Evolutionary conservation across 257 asterid genomes (phyloP).

Genomic region (Solanum habrochaites): DNA sequence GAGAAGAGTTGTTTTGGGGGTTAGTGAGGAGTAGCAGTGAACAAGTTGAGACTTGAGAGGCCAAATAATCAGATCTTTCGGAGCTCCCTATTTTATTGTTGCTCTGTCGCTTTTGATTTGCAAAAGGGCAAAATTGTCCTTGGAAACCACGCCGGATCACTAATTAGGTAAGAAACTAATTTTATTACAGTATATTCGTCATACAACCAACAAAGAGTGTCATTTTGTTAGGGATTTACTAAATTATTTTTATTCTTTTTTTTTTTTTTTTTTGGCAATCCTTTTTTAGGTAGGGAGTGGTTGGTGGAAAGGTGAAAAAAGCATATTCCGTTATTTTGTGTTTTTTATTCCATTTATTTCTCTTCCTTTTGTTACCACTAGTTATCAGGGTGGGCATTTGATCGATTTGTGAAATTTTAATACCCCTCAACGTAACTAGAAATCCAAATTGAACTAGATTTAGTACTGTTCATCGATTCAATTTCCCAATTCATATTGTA

Average conservation of each 20-base stretch:
- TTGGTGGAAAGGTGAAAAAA: neutral
- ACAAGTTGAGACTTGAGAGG: neutral
- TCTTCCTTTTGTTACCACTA: neutral
- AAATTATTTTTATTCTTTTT: neutral
- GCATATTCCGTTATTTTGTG: neutral
- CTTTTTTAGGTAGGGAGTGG: neutral
- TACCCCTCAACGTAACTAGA: neutral
- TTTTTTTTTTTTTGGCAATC: neutral
- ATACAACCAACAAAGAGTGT: neutral
- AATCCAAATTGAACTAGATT: neutral
- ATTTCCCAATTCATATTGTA: neutral
- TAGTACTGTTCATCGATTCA: neutral
- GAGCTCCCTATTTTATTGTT: conserved; percentile 2
- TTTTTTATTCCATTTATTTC: neutral
- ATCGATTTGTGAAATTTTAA: neutral
- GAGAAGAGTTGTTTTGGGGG: neutral
- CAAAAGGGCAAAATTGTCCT: conserved; percentile 18
- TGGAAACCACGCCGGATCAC: conserved; percentile 10
- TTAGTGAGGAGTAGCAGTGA: neutral
- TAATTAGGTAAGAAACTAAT: neutral
- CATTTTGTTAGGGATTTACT: neutral
- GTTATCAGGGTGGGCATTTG: neutral
- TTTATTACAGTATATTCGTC: neutral
- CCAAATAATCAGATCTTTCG: conserved; percentile 10
- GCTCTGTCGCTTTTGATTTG: neutral